Conservation (phyloP, 495 filamentous ascomycete species). For the Acidomyces sp. region DNA sequence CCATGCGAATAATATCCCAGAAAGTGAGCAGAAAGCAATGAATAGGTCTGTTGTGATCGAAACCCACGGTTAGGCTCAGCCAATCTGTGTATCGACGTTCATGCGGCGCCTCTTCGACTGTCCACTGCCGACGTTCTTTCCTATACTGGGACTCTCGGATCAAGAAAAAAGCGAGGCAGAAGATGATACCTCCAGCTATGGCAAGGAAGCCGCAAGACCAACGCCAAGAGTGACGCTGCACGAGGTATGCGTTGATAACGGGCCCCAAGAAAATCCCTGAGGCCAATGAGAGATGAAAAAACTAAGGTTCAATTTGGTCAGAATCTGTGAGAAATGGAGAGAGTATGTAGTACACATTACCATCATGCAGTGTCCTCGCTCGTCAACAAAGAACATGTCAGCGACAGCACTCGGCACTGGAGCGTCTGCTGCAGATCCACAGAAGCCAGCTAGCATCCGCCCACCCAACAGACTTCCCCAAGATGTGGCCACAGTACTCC, state of each 20-base stretch:
- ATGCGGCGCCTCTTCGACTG: constrained; percentile 5
- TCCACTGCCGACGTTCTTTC: constrained; percentile 6
- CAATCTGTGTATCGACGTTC: constrained; percentile 4
- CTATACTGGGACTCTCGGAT: constrained; percentile 14
- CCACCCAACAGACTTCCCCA: constrained; percentile 17
- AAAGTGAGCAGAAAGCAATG: constrained; percentile 10
- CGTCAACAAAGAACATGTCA: constrained; percentile 19
- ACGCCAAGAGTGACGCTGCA: constrained; percentile 13
- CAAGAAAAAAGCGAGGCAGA: constrained; percentile 11
- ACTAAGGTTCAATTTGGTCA: too few species aligned
- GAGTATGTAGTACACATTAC: too few species aligned
- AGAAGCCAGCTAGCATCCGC: constrained; percentile 15
- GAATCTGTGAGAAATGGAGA: too few species aligned
- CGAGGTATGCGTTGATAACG: constrained; percentile 15
- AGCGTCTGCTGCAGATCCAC: constrained; percentile 12
- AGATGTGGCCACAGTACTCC: constrained; percentile 14
- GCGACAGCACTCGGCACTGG: constrained; percentile 12
- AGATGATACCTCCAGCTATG: constrained; percentile 9
- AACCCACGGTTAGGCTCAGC: constrained; percentile 11
- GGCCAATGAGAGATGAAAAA: constrained; percentile 15
- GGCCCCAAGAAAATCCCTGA: constrained; percentile 17
- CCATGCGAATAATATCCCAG: constrained; percentile 12
- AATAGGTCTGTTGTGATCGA: constrained; percentile 6
- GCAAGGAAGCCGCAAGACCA: constrained; percentile 15
- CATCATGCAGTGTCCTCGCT: constrained; percentile 19